phyloP scores from a whole-genome alignment of 768 basidiomycete species.

The Candolleomyces aberdarensis region DNA sequence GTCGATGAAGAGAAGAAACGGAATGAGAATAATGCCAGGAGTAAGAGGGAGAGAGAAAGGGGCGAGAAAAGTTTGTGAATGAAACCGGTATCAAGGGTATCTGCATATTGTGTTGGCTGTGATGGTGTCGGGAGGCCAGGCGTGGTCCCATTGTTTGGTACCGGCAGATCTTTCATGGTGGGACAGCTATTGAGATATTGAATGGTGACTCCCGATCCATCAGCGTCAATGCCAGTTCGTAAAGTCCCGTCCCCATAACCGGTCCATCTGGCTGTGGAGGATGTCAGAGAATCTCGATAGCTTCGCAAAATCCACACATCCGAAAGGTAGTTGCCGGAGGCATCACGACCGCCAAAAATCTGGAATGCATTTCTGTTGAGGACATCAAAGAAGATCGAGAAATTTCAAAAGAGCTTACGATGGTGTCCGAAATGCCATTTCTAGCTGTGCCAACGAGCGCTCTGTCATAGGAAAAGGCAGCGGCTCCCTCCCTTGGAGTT shows the following conservation, averaged over 20 bases:
- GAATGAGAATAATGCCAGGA: not conserved
- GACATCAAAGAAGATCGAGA: not conserved
- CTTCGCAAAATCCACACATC: conserved; percentile 80
- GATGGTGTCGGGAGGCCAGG: conserved; percentile 22
- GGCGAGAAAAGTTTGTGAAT: conserved; percentile 45
- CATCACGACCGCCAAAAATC: conserved; percentile 76
- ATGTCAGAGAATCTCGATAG: conserved; percentile 59
- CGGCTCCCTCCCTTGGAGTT: conserved; percentile 67
- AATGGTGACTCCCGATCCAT: conserved; percentile 63
- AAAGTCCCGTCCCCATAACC: conserved; percentile 65
- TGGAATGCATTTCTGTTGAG: conserved; percentile 13
- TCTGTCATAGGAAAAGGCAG: conserved; percentile 50
- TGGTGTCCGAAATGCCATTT: conserved; percentile 54
- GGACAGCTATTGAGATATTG: conserved; percentile 64
- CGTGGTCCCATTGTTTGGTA: conserved; percentile 18
- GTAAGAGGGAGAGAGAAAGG: conserved; percentile 33
- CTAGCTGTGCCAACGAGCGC: conserved; percentile 57
- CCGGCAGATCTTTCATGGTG: conserved; percentile 17
- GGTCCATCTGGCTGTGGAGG: conserved; percentile 54
- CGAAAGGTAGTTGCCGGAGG: conserved; percentile 59
- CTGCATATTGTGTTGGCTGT: conserved; percentile 7
- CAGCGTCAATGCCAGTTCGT: conserved; percentile 59
- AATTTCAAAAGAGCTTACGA: conserved; percentile 35
- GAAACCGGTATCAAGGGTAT: conserved; percentile 32
- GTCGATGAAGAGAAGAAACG: conserved; percentile 34